Evolutionary conservation across 2,329 filamentous ascomycete species (phyloP).

Genomic region (Davidsoniella eucalypti): DNA sequence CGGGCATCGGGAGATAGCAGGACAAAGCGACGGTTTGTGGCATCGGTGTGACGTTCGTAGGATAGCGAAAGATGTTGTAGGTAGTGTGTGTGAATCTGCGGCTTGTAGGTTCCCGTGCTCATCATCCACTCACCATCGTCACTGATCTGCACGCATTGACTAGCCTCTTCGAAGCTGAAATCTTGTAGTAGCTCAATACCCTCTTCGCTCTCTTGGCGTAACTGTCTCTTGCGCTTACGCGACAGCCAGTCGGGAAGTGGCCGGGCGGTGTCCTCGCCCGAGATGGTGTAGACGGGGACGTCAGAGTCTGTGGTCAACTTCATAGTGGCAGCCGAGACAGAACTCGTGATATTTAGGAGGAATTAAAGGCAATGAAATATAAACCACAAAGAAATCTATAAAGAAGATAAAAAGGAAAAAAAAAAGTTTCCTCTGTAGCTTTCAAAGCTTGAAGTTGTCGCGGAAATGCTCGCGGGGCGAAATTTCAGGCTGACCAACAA

Average conservation of each 20-base stretch:
- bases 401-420: background rate
- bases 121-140: conserved; percentile 97
- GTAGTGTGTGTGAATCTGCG: conserved; percentile 88
- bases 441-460: conserved; percentile 1
- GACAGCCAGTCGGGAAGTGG: conserved; percentile 93
- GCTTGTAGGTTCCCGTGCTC: conserved; percentile 66
- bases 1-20: conserved; percentile 82
- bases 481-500: conserved; percentile 5
- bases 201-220: conserved; percentile 87
- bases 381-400: background rate
- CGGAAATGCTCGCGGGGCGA: conserved; percentile 9
- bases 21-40: conserved; percentile 79
- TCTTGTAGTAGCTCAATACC: conserved; percentile 91
- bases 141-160: conserved; percentile 72
- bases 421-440: background rate
- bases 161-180: conserved; percentile 95
- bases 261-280: conserved; percentile 72
- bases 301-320: conserved; percentile 68
- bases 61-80: conserved; percentile 87
- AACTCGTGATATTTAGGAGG: background rate
- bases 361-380: background rate
- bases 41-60: conserved; percentile 78
- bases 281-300: conserved; percentile 87
- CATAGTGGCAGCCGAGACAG: conserved; percentile 31
- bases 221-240: conserved; percentile 69